A percentile compares a stretch with the other conserved stretches of the same genome.
Conservation (phyloP, 2,329 filamentous ascomycete species). For the Raffaelea ambrosiae region DNA sequence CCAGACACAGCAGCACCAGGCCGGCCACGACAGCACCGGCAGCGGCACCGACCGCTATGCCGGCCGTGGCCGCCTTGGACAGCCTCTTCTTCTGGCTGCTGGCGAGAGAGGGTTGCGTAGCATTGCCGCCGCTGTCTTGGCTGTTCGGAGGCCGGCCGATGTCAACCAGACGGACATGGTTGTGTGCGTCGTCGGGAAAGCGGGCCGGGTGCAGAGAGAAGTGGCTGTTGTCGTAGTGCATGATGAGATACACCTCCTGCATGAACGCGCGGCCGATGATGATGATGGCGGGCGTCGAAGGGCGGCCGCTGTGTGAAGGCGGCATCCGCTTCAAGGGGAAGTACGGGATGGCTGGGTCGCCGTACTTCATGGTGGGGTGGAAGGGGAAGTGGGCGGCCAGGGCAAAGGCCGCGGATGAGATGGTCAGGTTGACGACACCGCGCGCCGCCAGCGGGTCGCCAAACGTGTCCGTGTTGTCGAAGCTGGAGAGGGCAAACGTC, state of each 20-base stretch:
- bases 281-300: conserved; percentile 35
- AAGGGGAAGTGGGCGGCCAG: conserved; percentile 42
- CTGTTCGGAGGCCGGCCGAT: conserved; percentile 31
- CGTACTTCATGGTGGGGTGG: conserved; percentile 33
- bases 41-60: conserved; percentile 35
- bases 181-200: conserved; percentile 35
- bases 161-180: conserved; percentile 29
- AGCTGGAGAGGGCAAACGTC: conserved; percentile 48
- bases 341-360: conserved; percentile 43
- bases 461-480: conserved; percentile 44
- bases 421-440: conserved; percentile 48
- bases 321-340: conserved; percentile 55
- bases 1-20: conserved; percentile 17
- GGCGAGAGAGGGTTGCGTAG: too few species aligned
- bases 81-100: conserved; percentile 26
- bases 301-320: conserved; percentile 28
- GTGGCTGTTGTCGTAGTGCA: conserved; percentile 42
- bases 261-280: conserved; percentile 61
- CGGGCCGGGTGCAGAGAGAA: conserved; percentile 49
- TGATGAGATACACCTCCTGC: conserved; percentile 57
- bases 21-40: conserved; percentile 23
- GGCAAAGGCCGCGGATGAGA: conserved; percentile 42
- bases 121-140: too few species aligned
- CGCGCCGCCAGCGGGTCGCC: conserved; percentile 37
- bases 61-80: conserved; percentile 32